Evolutionary conservation across 2,329 filamentous ascomycete species (phyloP).

Genomic region (Neofusicoccum cordaticola): DNA sequence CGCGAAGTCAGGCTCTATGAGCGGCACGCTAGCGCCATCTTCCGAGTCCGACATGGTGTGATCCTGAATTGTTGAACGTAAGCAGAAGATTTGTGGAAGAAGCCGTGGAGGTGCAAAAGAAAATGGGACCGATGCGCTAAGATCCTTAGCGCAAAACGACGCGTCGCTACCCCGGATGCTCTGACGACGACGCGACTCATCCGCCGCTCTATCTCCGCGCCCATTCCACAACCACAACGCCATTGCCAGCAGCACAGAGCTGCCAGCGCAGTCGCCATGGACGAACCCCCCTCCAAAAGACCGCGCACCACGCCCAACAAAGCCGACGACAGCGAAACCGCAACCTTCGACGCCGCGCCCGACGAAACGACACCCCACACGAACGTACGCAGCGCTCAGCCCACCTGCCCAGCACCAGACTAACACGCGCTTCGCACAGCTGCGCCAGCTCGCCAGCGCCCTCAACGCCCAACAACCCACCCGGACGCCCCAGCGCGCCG

Average conservation of each 20-base stretch:
- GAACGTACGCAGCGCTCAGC: conserved; percentile 21
- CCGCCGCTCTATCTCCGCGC: no score
- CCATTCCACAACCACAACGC: not conserved
- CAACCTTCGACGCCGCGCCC: not conserved
- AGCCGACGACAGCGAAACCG: conserved; percentile 19
- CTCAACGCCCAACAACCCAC: conserved; percentile 28
- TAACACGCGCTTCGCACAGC: conserved; percentile 20
- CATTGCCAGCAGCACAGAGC: not conserved
- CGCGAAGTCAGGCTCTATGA: conserved; percentile 41
- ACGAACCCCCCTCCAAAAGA: conserved; percentile 36
- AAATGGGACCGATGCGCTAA: conserved; percentile 3
- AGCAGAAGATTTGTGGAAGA: conserved; percentile 21
- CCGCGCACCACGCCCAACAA: conserved; percentile 29
- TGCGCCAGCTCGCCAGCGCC: conserved; percentile 28
- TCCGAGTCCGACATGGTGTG: conserved; percentile 46
- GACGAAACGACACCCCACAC: conserved; percentile 23
- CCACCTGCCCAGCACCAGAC: not conserved
- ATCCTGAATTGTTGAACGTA: conserved; percentile 1
- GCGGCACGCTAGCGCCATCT: conserved; percentile 41
- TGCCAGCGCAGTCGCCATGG: conserved; percentile 25
- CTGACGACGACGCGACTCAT: not conserved
- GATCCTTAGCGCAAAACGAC: not conserved
- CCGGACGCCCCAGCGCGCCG: conserved; percentile 36
- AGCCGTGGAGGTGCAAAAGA: not conserved
- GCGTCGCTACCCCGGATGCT: not conserved